Base-by-base conservation (phyloP, 73 alveolate species). In the Effrenium voratum region DNA sequence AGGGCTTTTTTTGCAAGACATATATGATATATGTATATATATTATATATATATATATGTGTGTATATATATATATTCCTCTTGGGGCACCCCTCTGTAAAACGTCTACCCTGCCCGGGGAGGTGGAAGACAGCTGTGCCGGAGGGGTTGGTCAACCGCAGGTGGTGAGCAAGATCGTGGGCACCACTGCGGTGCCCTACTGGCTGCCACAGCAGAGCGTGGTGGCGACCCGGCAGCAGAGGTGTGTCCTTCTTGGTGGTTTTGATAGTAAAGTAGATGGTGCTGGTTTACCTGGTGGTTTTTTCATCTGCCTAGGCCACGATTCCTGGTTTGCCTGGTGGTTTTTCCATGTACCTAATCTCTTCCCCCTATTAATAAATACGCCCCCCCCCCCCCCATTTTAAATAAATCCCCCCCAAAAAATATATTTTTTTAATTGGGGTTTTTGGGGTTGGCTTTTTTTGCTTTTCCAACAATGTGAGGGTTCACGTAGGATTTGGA, bases 171-270 rank as follows among this genome's bases (percentile, higher is more conserved):
- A 72, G 82, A 72, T 72, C 84, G 79, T 90, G 77, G 38, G 47
- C 47, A 90, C 85, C 41, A 90, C 88, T 57, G 55, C 66, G 76
- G 97, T 90, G 24, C 97, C 97, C 38, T 90, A 90, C 49, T 90
- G 97, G 97, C 76, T 90, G 46, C 97, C 97, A 10, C 50, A 44
- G 77, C 97, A 90, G 34, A 90, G 97, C 82, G 55, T 87, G 52
- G 46, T 5, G 36, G 97, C 32, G n/a, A 10, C 97, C 0, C 30
- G 49, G 94, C 82, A 26, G 26, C 24, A 28, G 32, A 43, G 22
- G 59, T 1, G 2, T 5, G 36, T 40, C 2, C 22, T 10, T 5
- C 26, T 24, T 19, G 8, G 19, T 52, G 63, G 63, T 52, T 52
- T 52, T 52, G 63, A 19, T 52, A 8, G 63, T n/a, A 52, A 52